Percentiles rank a stretch among this genome's conserved stretches.
phyloP scores from a whole-genome alignment of 208 protist species.

The Herpetomonas samuelpessoai region DNA sequence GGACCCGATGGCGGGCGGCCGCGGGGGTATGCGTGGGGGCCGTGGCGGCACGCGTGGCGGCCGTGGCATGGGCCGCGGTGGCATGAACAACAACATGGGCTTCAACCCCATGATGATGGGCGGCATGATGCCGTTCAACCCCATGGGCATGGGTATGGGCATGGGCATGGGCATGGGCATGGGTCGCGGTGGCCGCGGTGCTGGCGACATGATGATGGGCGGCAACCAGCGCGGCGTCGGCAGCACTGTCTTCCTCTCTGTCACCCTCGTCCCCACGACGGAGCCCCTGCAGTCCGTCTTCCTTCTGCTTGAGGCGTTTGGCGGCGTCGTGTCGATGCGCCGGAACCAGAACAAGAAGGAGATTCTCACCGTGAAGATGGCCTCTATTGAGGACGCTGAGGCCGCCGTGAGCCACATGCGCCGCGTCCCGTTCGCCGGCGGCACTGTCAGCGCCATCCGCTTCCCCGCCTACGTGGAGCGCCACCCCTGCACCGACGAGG shows the following conservation, averaged over 20 bases:
- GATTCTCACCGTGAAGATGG: slow-evolving; percentile 87
- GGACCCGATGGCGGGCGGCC: slow-evolving; percentile 19
- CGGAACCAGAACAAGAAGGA: slow-evolving; percentile 88
- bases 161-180: slow-evolving; percentile 11
- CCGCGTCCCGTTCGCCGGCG: slow-evolving; percentile 73
- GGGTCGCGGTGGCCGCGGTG: slow-evolving; percentile 19
- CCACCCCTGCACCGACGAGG: slow-evolving; percentile 83
- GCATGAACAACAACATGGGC: slow-evolving; percentile 21
- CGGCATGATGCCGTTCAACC: slow-evolving; percentile 7
- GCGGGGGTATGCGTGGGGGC: slow-evolving; percentile 17
- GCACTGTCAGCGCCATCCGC: slow-evolving; percentile 78
- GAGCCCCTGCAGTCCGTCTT: slow-evolving; percentile 85
- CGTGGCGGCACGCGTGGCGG: slow-evolving; percentile 20
- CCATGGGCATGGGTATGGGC: neutral
- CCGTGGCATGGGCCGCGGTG: slow-evolving; percentile 10
- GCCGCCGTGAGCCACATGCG: slow-evolving; percentile 67
- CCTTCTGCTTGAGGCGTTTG: slow-evolving; percentile 81
- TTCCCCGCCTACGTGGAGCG: slow-evolving; percentile 87
- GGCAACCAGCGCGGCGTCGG: slow-evolving; percentile 25
- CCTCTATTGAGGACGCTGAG: slow-evolving; percentile 73
- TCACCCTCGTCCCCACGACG: slow-evolving; percentile 66
- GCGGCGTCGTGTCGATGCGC: slow-evolving; percentile 80
- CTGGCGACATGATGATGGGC: slow-evolving; percentile 33
- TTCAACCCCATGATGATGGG: slow-evolving; percentile 33
- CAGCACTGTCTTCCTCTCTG: slow-evolving; percentile 74